Conservation (phyloP, 2,329 filamentous ascomycete genomes). For the Teratosphaeria gauchensis region DNA sequence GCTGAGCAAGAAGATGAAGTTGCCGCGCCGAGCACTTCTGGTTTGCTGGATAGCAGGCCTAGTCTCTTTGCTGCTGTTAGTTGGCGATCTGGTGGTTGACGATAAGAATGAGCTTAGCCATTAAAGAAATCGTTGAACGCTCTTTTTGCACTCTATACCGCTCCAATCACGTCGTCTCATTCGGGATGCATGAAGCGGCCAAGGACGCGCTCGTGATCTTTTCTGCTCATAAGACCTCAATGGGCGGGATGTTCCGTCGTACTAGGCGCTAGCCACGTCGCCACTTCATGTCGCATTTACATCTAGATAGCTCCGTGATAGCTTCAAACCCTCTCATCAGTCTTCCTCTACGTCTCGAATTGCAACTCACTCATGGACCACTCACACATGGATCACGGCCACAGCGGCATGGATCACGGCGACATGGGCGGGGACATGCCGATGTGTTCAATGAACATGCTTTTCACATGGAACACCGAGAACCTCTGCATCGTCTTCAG, state of each 20-base stretch:
- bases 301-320: background rate
- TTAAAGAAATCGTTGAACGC: no score
- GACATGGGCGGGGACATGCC: constrained; percentile 41
- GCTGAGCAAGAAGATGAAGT: background rate
- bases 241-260: background rate
- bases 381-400: constrained; percentile 39
- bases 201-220: background rate
- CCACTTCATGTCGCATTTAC: background rate
- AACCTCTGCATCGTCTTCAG: constrained; percentile 95
- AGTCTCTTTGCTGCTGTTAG: background rate
- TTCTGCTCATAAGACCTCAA: background rate
- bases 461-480: constrained; percentile 90
- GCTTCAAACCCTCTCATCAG: background rate
- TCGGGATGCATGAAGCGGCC: no score
- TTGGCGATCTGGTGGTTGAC: background rate
- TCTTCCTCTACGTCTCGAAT: background rate
- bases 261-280: background rate
- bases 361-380: constrained; percentile 9
- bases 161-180: no score
- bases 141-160: no score
- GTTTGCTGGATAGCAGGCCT: background rate
- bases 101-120: background rate
- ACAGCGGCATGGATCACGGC: constrained; percentile 41
- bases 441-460: constrained; percentile 94
- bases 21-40: background rate